Evolutionary conservation across 1,139 yeast genomes (phyloP).

Genomic region (Nakaseomyces kungkrabaensis): DNA sequence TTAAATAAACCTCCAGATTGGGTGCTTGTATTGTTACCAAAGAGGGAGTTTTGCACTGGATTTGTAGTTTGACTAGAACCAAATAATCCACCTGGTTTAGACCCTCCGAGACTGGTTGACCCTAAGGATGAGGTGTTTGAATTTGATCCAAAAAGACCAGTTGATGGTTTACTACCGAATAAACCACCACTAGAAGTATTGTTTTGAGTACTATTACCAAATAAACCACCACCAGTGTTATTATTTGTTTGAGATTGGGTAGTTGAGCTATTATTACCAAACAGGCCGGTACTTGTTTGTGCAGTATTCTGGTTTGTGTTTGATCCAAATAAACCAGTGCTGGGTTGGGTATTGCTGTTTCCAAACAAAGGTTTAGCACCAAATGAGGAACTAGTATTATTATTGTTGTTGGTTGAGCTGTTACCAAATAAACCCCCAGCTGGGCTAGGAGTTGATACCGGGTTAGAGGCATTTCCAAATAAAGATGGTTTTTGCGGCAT

Average conservation of each 20-base stretch:
- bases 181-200: conserved; percentile 6
- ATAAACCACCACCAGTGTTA: conserved; percentile 7
- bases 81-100: conserved; percentile 9
- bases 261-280: conserved; percentile 15
- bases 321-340: background rate
- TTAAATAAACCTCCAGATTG: conserved; percentile 22
- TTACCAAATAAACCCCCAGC: conserved; percentile 28
- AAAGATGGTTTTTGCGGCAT: conserved; percentile 20
- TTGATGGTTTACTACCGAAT: conserved; percentile 9
- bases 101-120: background rate
- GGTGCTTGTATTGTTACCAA: conserved; percentile 6
- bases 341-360: conserved; percentile 7
- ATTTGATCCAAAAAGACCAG: conserved; percentile 1
- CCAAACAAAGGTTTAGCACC: conserved; percentile 25
- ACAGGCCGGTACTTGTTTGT: conserved; percentile 18
- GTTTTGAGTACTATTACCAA: conserved; percentile 8
- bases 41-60: conserved; percentile 1
- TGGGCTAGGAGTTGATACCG: conserved; percentile 24
- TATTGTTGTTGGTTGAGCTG: conserved; percentile 8
- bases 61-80: conserved; percentile 5
- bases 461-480: conserved; percentile 15
- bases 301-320: background rate
- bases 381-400: background rate
- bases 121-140: background rate
- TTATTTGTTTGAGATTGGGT: background rate